Conservation (phyloP, 1,284 basidiomycete species). For the Ustilago xerochloae region DNA sequence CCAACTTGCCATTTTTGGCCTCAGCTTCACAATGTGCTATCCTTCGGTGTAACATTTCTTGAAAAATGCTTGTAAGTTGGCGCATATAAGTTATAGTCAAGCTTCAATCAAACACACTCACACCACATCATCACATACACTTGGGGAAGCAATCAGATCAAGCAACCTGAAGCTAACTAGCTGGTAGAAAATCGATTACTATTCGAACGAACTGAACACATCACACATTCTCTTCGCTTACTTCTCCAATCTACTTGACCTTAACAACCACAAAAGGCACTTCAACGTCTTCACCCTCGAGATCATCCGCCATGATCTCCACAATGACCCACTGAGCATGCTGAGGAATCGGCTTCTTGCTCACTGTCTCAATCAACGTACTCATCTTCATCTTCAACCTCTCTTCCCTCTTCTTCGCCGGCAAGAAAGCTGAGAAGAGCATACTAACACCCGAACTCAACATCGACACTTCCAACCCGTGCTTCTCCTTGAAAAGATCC, state of each 20-base stretch:
- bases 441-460: conserved; percentile 96
- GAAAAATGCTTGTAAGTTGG: too few species aligned
- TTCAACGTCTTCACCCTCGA: conserved; percentile 78
- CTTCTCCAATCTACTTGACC: conserved; percentile 46
- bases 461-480: conserved; percentile 92
- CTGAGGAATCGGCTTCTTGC: conserved; percentile 68
- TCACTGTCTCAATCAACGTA: conserved; percentile 89
- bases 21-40: not conserved
- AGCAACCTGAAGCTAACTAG: too few species aligned
- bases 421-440: conserved; percentile 80
- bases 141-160: not conserved
- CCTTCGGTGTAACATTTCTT: not conserved
- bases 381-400: conserved; percentile 74
- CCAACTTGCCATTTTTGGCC: not conserved
- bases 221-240: too few species aligned
- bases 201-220: too few species aligned
- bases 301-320: conserved; percentile 93
- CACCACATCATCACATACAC: not conserved
- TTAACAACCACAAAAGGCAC: conserved; percentile 66
- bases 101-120: not conserved
- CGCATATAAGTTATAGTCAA: too few species aligned
- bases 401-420: conserved; percentile 64
- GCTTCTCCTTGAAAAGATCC: conserved; percentile 83
- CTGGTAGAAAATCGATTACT: too few species aligned
- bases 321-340: conserved; percentile 81